These are phyloP conservation scores for Ammopiptanthus mongolicus DNA, from an alignment of 306 rosid species.

Conservation along the genomic window DNA sequence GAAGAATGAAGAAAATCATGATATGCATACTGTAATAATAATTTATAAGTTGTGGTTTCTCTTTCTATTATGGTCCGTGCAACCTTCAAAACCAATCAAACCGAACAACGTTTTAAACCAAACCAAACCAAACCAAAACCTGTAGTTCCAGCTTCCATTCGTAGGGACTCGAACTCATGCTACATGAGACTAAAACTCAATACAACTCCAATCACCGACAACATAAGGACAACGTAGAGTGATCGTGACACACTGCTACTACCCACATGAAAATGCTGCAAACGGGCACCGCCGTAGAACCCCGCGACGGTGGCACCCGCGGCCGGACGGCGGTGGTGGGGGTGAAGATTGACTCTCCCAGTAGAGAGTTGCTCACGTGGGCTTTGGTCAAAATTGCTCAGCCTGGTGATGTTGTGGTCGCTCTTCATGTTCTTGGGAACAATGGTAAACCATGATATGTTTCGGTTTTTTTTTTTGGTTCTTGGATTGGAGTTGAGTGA, in stretches of 20 bases:
- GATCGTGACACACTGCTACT: constrained; percentile 4
- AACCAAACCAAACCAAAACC: constrained; percentile 28
- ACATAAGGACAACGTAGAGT: constrained; percentile 9
- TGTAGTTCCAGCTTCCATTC: neutral
- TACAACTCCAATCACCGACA: constrained; percentile 21
- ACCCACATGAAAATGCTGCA: constrained; percentile 39
- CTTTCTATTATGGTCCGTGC: constrained; percentile 31
- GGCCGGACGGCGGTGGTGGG: constrained; percentile 76
- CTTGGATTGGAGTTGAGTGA: neutral
- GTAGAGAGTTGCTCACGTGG: constrained; percentile 83
- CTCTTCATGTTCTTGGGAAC: constrained; percentile 77
- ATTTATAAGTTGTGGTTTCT: neutral
- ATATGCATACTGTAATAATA: neutral
- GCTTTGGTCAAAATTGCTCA: constrained; percentile 80
- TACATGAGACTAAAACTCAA: neutral
- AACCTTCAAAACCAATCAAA: constrained; percentile 2
- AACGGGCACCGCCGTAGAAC: constrained; percentile 25
- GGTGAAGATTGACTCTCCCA: constrained; percentile 64
- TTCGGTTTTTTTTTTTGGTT: neutral
- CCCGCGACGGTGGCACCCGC: constrained; percentile 26
- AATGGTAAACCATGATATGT: constrained; percentile 30
- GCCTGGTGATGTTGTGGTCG: constrained; percentile 79
- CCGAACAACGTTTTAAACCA: constrained; percentile 2
- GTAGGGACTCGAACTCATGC: too few species aligned
- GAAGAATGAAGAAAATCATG: neutral